Evolutionary conservation across 768 basidiomycete species (phyloP).

Genomic region (Paxillus rubicundulus): DNA sequence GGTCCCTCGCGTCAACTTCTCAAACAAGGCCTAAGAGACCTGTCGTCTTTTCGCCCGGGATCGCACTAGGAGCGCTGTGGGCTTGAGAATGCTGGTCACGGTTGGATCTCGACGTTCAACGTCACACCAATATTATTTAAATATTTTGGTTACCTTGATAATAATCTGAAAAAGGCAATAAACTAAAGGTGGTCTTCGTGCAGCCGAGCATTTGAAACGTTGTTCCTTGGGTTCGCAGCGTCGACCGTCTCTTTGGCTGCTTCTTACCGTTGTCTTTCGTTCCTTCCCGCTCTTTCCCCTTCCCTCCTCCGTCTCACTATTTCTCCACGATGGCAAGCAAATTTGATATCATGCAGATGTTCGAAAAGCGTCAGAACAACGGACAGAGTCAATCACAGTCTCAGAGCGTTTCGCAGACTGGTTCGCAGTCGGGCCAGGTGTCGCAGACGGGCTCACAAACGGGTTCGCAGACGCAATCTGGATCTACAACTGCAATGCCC

Average conservation of each 20-base stretch:
- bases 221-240: neutral
- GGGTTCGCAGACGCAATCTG: constrained; percentile 3
- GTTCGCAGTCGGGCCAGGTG: neutral
- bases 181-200: neutral
- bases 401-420: constrained; percentile 5
- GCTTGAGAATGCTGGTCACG: neutral
- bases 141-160: neutral
- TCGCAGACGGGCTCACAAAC: constrained; percentile 12
- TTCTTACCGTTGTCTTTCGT: neutral
- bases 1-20: neutral
- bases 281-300: neutral
- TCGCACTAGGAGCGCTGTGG: neutral
- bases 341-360: neutral
- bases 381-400: constrained; percentile 3
- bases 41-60: neutral
- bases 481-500: constrained; percentile 5
- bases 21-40: neutral
- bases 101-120: neutral
- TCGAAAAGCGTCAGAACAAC: constrained; percentile 8
- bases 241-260: constrained; percentile 1
- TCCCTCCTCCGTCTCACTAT: neutral
- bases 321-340: neutral
- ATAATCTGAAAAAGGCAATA: constrained; percentile 3
- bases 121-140: too few species aligned
- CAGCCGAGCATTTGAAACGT: constrained; percentile 3